phyloP scores from a whole-genome alignment of 2,329 filamentous ascomycete species.

The Malbranchea cinnamomea region DNA sequence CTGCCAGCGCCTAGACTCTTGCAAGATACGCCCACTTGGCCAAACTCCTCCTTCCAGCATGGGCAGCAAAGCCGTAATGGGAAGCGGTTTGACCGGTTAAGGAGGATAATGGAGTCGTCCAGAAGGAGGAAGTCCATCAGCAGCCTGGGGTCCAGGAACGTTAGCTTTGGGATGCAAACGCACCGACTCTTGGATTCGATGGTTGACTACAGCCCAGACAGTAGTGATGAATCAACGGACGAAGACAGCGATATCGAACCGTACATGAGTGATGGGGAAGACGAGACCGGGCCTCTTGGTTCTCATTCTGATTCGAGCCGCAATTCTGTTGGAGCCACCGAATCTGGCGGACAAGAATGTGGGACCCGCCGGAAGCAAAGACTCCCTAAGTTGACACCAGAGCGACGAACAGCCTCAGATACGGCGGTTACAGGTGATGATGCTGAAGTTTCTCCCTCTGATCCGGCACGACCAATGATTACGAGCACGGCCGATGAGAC shows the following conservation, averaged over 20 bases:
- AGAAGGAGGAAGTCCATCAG: conserved; percentile 36
- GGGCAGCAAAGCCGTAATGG: conserved; percentile 27
- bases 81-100: conserved; percentile 43
- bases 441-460: conserved; percentile 1
- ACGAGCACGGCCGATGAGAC: conserved; percentile 5
- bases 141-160: conserved; percentile 38
- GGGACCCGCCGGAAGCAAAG: conserved; percentile 1
- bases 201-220: conserved; percentile 35
- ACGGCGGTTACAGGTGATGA: conserved; percentile 6
- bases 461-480: conserved; percentile 4
- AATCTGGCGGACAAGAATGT: too few species aligned
- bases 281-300: conserved; percentile 13
- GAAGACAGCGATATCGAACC: conserved; percentile 28
- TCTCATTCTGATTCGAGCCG: too few species aligned
- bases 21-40: conserved; percentile 33
- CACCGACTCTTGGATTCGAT: conserved; percentile 53
- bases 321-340: too few species aligned
- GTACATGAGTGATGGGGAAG: conserved; percentile 24
- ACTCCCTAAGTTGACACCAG: conserved; percentile 3
- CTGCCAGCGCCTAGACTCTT: conserved; percentile 19
- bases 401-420: conserved; percentile 3
- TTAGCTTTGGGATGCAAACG: conserved; percentile 61
- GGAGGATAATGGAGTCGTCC: conserved; percentile 46
- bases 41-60: conserved; percentile 38
- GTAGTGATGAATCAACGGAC: conserved; percentile 29